phyloP scores from a whole-genome alignment of 257 asterid genomes.

The Scutellaria barbata region DNA sequence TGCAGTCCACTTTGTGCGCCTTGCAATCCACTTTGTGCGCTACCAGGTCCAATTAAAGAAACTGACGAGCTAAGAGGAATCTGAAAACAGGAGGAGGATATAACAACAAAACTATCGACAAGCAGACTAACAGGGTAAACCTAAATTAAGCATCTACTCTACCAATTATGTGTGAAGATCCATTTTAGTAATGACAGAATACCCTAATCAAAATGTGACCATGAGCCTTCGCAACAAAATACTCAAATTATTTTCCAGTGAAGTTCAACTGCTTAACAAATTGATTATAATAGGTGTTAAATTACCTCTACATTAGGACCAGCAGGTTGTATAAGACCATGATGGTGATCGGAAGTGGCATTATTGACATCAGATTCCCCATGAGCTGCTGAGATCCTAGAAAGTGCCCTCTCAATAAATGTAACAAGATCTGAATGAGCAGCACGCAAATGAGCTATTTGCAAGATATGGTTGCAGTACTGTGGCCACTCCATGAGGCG shows the following conservation, averaged over 20 bases:
- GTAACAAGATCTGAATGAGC: conserved; percentile 71
- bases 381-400: conserved; percentile 66
- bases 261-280: conserved; percentile 25
- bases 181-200: conserved; percentile 1
- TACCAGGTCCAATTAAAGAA: conserved; percentile 59
- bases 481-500: conserved; percentile 99
- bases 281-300: background rate
- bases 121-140: conserved; percentile 5
- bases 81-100: conserved; percentile 39
- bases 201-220: background rate
- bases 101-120: conserved; percentile 22
- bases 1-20: conserved; percentile 57
- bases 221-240: conserved; percentile 16
- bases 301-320: conserved; percentile 64
- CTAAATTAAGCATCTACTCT: conserved; percentile 10
- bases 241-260: background rate
- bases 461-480: conserved; percentile 93
- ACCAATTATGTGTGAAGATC: conserved; percentile 7
- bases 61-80: conserved; percentile 51
- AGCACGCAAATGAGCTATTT: conserved; percentile 91
- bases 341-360: conserved; percentile 59
- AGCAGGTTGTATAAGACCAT: conserved; percentile 56
- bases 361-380: conserved; percentile 65
- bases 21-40: conserved; percentile 56
- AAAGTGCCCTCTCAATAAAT: conserved; percentile 74